Base-by-base conservation (phyloP, 73 alveolate species). In the Tetrahymena elliotti region DNA sequence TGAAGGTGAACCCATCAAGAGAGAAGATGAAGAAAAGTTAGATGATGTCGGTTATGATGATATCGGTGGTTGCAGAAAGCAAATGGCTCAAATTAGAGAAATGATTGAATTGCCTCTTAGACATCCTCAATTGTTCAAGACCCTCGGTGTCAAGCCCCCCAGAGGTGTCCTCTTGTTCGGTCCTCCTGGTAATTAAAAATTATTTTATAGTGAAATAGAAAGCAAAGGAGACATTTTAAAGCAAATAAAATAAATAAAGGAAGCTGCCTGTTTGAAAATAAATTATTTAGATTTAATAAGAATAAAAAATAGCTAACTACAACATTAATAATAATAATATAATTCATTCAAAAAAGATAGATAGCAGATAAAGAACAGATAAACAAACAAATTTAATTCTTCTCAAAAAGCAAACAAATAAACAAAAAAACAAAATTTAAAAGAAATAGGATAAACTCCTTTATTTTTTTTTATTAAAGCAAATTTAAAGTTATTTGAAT, bases 111-210 rank as follows among this genome's bases (percentile, higher is more conserved):
- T 99, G 37, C 99, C 99, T 41, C 97, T 99, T 47, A 97, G 99
- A 94, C 99, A 99, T 94, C 99, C 99, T 7, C 96, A 97, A 84
- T 97, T 99, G 38, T 99, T 99, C 98, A 99, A 99, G 97, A 99
- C 99, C 7, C 98, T 99, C 82, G 99, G 99, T 83, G 99, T 99
- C 93, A 99, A 98, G 97, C 99, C 99, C 53, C 99, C 99, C 24
- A 97, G 99, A 96, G 99, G 99, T 24, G 99, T 99, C 27, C 98
- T 99, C 83, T 97, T 99, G 52, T 98, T 96, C 95, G 99, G 99
- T 84, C 99, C 99, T 3, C 99, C 99, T 83, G 99, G 96, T 52
- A 93, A 47, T 47, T 18, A 2, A 84, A 37, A 84, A 93, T 2
- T 22, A 12, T 39, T 38, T 27, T 6, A 22, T 27, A 27, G 34